These are phyloP conservation scores for Rickenella mellea DNA, from an alignment of 768 basidiomycete species.

Conservation along the genomic window DNA sequence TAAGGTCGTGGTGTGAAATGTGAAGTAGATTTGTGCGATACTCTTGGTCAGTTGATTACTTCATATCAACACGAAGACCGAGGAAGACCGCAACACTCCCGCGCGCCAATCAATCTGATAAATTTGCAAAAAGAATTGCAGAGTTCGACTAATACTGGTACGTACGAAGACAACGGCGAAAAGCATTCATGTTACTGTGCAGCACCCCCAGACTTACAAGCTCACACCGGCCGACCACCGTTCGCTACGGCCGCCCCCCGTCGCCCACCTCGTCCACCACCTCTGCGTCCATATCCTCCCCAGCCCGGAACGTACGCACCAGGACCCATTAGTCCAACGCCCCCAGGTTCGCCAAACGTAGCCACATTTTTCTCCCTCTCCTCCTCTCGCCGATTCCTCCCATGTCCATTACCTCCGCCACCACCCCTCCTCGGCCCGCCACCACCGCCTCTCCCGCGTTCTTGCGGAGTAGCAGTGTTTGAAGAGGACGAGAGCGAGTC, in stretches of 20 bases:
- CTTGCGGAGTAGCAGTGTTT: slow-evolving; percentile 20
- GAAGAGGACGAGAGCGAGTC: slow-evolving; percentile 54
- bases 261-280: slow-evolving; percentile 27
- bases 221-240: too few species aligned
- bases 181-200: too few species aligned
- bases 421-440: slow-evolving; percentile 36
- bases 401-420: slow-evolving; percentile 36
- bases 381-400: slow-evolving; percentile 68
- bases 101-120: too few species aligned
- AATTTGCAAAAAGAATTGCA: too few species aligned
- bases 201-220: too few species aligned
- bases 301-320: slow-evolving; percentile 73
- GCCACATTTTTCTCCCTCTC: slow-evolving; percentile 79
- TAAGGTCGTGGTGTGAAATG: too few species aligned
- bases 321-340: slow-evolving; percentile 67
- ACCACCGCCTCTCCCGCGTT: slow-evolving; percentile 22
- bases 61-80: too few species aligned
- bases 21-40: too few species aligned
- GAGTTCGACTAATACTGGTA: too few species aligned
- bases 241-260: slow-evolving; percentile 21
- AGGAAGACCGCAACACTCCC: too few species aligned
- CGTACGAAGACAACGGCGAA: too few species aligned
- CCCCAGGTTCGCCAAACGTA: slow-evolving; percentile 82
- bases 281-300: slow-evolving; percentile 56
- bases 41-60: too few species aligned